A percentile compares a stretch with the other conserved stretches of the same genome.
These are phyloP conservation scores for Fistulinella staudtii DNA, from an alignment of 1,284 basidiomycete species.

Conservation along the genomic window DNA sequence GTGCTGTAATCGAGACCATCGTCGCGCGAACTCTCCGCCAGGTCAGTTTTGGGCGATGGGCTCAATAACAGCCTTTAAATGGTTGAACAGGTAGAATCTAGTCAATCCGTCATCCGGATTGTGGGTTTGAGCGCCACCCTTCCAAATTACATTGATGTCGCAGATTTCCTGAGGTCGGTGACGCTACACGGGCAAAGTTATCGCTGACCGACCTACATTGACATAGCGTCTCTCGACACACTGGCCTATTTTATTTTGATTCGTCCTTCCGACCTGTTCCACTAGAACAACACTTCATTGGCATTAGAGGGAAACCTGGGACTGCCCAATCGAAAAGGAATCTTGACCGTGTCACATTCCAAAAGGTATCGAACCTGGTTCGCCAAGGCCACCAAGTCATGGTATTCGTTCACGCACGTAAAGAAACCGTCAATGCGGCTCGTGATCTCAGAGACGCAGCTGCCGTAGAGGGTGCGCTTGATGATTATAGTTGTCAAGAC, in stretches of 20 bases:
- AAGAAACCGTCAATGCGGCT: slow-evolving; percentile 96
- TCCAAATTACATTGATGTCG: slow-evolving; percentile 97
- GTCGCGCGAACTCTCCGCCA: slow-evolving; percentile 94
- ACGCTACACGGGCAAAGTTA: neutral
- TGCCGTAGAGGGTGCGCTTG: slow-evolving; percentile 65
- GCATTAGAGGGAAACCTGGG: slow-evolving; percentile 89
- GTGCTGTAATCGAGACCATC: slow-evolving; percentile 98
- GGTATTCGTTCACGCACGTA: slow-evolving; percentile 99
- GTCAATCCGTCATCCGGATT: slow-evolving; percentile 96
- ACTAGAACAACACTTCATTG: slow-evolving; percentile 96
- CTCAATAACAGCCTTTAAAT: neutral
- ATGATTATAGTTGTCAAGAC: slow-evolving; percentile 77
- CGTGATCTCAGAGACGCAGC: slow-evolving; percentile 83
- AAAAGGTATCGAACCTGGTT: slow-evolving; percentile 86
- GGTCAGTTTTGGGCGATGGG: slow-evolving; percentile 37
- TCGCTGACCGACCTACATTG: slow-evolving; percentile 7
- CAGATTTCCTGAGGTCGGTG: slow-evolving; percentile 83
- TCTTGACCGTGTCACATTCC: slow-evolving; percentile 86
- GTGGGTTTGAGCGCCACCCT: slow-evolving; percentile 97
- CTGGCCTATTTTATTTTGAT: slow-evolving; percentile 98
- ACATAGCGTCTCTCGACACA: slow-evolving; percentile 78
- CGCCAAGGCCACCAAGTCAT: slow-evolving; percentile 94
- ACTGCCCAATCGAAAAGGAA: slow-evolving; percentile 77
- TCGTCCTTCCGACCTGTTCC: slow-evolving; percentile 97
- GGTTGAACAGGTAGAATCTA: slow-evolving; percentile 84